Percentiles rank a stretch among this genome's conserved stretches.
Conservation (phyloP, 2,329 filamentous ascomycete genomes). For the Metarhizium album region DNA sequence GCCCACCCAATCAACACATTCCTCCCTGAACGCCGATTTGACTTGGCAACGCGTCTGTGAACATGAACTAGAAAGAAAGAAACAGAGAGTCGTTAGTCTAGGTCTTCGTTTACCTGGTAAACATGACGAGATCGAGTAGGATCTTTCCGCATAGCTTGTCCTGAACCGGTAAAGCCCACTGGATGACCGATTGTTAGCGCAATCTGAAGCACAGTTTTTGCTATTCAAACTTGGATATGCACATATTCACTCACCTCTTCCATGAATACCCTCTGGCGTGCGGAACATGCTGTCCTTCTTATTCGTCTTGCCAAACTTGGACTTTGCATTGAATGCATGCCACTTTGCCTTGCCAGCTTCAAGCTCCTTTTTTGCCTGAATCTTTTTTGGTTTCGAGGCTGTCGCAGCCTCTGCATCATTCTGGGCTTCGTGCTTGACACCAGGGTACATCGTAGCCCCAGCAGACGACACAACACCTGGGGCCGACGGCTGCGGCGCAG, state of each 20-base stretch:
- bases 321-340: slow-evolving; percentile 82
- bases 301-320: slow-evolving; percentile 51
- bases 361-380: slow-evolving; percentile 81
- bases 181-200: slow-evolving; percentile 12
- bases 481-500: slow-evolving; percentile 39
- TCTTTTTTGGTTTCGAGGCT: slow-evolving; percentile 73
- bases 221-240: not conserved
- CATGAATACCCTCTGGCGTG: slow-evolving; percentile 76
- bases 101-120: slow-evolving; percentile 66
- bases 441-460: slow-evolving; percentile 46
- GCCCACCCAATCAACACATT: slow-evolving; percentile 13
- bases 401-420: slow-evolving; percentile 58
- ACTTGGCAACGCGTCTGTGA: not conserved
- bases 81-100: slow-evolving; percentile 41
- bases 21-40: slow-evolving; percentile 11
- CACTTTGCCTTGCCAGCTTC: slow-evolving; percentile 88
- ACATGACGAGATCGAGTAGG: slow-evolving; percentile 71
- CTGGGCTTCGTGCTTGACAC: slow-evolving; percentile 50
- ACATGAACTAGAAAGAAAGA: not conserved
- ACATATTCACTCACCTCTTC: slow-evolving; percentile 56
- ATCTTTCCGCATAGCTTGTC: slow-evolving; percentile 93
- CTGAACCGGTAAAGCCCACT: slow-evolving; percentile 96
- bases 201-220: not conserved
- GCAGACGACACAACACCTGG: slow-evolving; percentile 41
- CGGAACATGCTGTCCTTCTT: slow-evolving; percentile 98